These are phyloP conservation scores for Raphanus raphanistrum DNA, from an alignment of 345 rosid species.

Conservation along the genomic window DNA sequence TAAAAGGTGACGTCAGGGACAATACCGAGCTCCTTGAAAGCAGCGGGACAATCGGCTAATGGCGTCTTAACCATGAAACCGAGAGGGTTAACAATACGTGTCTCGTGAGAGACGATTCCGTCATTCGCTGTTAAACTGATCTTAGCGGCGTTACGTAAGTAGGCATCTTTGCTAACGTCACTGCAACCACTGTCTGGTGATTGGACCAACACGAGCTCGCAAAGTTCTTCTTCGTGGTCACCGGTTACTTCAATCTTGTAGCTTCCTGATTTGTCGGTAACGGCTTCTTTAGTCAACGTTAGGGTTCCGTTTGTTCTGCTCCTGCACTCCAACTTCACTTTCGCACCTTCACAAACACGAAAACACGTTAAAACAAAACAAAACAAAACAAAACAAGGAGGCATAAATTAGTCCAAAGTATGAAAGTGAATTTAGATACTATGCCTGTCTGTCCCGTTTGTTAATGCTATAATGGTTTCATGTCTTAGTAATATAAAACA, in stretches of 20 bases:
- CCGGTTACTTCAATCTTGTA: background rate
- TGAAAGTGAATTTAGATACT: background rate
- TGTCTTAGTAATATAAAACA: background rate
- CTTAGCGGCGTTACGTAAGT: background rate
- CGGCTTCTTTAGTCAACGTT: background rate
- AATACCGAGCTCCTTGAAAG: background rate
- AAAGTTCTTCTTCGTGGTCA: background rate
- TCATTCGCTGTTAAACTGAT: background rate
- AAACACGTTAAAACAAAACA: background rate
- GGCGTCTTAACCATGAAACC: background rate
- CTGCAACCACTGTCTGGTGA: conserved; percentile 1
- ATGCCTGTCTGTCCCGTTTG: background rate
- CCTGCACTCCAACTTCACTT: background rate
- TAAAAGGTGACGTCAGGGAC: conserved; percentile 12
- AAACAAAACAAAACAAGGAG: background rate
- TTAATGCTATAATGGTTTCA: background rate
- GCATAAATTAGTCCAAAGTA: background rate
- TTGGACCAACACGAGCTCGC: background rate
- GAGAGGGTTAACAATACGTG: background rate
- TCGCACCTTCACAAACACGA: conserved; percentile 31
- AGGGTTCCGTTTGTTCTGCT: conserved; percentile 3
- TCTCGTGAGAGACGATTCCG: conserved; percentile 1
- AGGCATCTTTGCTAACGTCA: background rate
- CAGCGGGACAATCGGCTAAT: background rate
- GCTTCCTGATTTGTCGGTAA: background rate